Conservation (phyloP, 164 flowering plant species). For the Malania oleifera region DNA sequence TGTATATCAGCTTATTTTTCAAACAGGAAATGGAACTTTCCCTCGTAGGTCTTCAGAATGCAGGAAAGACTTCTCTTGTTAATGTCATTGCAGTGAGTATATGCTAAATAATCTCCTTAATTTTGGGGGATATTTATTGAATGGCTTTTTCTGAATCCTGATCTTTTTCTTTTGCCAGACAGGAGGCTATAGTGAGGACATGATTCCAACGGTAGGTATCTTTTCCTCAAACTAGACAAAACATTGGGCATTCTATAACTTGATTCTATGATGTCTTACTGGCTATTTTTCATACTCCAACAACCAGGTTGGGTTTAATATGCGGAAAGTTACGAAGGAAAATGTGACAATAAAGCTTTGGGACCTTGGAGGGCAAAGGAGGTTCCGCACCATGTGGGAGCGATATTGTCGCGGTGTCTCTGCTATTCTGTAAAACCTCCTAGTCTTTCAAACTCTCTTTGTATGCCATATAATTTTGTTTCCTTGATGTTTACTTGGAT, state of each 20-base stretch:
- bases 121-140: not conserved
- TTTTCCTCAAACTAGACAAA: conserved; percentile 10
- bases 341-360: conserved; percentile 93
- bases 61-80: conserved; percentile 92
- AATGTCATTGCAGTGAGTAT: conserved; percentile 81
- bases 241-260: not conserved
- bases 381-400: conserved; percentile 97
- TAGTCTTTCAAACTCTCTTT: not conserved
- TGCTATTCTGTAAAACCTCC: conserved; percentile 63
- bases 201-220: conserved; percentile 89
- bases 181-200: conserved; percentile 89
- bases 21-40: conserved; percentile 98
- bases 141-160: not conserved
- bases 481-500: not conserved
- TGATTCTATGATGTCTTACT: conserved; percentile 1
- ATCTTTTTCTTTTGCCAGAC: conserved; percentile 42
- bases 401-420: conserved; percentile 92
- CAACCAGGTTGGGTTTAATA: conserved; percentile 80
- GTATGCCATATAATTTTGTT: not conserved
- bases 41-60: conserved; percentile 89
- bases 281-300: not conserved
- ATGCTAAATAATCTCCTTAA: not conserved
- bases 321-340: conserved; percentile 90
- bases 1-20: conserved; percentile 62
- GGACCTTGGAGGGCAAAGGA: conserved; percentile 94